Evolutionary conservation across 257 asterid genomes (phyloP).

Genomic region (Nicotiana knightiana): DNA sequence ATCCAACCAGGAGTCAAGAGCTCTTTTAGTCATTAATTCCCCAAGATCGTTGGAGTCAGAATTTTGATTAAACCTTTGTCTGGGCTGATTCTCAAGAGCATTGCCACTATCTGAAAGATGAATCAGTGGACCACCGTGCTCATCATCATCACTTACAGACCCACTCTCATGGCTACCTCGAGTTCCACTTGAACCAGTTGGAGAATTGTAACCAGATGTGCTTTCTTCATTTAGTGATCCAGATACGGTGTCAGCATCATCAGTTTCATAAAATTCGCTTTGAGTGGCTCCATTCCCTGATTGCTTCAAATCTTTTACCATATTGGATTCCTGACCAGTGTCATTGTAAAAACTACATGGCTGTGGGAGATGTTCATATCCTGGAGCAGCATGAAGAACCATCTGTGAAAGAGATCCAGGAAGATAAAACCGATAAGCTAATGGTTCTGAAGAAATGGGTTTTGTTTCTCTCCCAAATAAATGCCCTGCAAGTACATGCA

Average conservation of each 20-base stretch:
- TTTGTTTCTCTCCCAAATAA: conserved; percentile 55
- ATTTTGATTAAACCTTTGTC: conserved; percentile 21
- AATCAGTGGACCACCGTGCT: conserved; percentile 46
- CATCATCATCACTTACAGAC: conserved; percentile 38
- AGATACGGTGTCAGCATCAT: conserved; percentile 53
- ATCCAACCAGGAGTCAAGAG: conserved; percentile 91
- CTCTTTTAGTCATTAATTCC: conserved; percentile 66
- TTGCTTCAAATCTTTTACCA: conserved; percentile 19
- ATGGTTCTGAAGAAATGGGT: conserved; percentile 41
- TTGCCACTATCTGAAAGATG: conserved; percentile 70
- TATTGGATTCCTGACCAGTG: conserved; percentile 20
- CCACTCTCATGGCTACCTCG: conserved; percentile 35
- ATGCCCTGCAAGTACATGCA: conserved; percentile 46
- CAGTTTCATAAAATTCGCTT: conserved; percentile 40
- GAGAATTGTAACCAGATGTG: conserved; percentile 60
- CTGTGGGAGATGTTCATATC: conserved; percentile 95
- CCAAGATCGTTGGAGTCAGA: conserved; percentile 49
- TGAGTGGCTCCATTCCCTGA: conserved; percentile 25
- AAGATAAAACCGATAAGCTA: conserved; percentile 68
- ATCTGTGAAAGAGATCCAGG: conserved; percentile 98
- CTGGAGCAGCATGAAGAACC: conserved; percentile 99
- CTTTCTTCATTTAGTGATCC: conserved; percentile 77
- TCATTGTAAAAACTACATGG: conserved; percentile 70
- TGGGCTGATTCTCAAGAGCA: conserved; percentile 28
- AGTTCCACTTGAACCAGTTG: conserved; percentile 44